Conservation (phyloP, 148 eudicot genomes). For the Rhododendron molle region DNA sequence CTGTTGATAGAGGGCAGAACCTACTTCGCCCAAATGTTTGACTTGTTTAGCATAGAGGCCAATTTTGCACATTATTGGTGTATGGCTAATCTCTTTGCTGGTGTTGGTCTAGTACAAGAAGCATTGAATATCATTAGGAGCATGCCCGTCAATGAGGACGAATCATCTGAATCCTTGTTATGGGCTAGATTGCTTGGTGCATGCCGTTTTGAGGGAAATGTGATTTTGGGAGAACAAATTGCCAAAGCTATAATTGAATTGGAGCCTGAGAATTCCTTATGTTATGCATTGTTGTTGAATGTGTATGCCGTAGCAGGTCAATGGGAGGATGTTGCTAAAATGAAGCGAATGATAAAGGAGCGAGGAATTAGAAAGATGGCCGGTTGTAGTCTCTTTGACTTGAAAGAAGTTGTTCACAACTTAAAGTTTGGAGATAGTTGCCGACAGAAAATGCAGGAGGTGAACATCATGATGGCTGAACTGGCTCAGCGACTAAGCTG, state of each 20-base stretch:
- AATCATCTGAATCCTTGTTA: constrained; percentile 36
- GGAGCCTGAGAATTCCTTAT: constrained; percentile 50
- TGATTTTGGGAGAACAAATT: constrained; percentile 48
- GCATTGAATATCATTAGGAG: constrained; percentile 50
- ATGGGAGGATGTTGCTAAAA: constrained; percentile 61
- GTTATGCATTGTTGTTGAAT: constrained; percentile 55
- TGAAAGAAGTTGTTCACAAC: constrained; percentile 24
- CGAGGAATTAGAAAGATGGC: constrained; percentile 10
- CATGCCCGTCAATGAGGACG: constrained; percentile 25
- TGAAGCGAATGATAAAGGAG: constrained; percentile 46
- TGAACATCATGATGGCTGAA: constrained; percentile 21
- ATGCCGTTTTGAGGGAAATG: constrained; percentile 48
- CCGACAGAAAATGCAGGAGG: constrained; percentile 18
- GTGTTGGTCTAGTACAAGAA: constrained; percentile 50
- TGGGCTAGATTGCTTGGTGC: constrained; percentile 58
- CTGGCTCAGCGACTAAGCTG: constrained; percentile 12
- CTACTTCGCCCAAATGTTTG: constrained; percentile 51
- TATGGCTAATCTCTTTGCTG: constrained; percentile 67
- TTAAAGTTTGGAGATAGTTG: constrained; percentile 29
- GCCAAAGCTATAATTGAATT: constrained; percentile 48
- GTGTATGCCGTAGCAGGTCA: constrained; percentile 58
- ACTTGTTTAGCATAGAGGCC: constrained; percentile 45
- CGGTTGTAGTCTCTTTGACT: constrained; percentile 19
- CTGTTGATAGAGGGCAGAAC: constrained; percentile 48
- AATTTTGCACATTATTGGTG: constrained; percentile 84